Conservation (phyloP, 108 stramenopile genomes). For the Aurantiochytrium sp. region DNA sequence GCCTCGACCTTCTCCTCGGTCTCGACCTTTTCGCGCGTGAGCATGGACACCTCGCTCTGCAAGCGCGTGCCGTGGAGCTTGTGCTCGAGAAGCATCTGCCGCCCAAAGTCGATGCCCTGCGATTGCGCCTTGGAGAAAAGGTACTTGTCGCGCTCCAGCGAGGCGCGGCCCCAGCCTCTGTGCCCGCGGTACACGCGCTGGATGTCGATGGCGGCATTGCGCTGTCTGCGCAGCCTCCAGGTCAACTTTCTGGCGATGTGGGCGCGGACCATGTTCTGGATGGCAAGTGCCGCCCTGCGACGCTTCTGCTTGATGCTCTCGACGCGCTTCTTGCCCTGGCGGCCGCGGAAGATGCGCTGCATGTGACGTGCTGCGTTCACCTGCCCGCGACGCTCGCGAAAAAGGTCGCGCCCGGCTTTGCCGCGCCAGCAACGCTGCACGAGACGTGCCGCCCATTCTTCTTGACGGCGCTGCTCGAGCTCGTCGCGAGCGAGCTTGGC, state of each 20-base stretch:
- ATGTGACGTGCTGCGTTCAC: constrained; percentile 46
- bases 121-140: constrained; percentile 73
- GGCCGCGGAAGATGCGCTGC: constrained; percentile 62
- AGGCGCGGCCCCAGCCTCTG: constrained; percentile 64
- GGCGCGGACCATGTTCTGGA: constrained; percentile 63
- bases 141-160: constrained; percentile 71
- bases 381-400: constrained; percentile 38
- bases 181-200: constrained; percentile 68
- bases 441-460: constrained; percentile 72
- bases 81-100: constrained; percentile 82
- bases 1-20: constrained; percentile 72
- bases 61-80: constrained; percentile 79
- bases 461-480: constrained; percentile 56
- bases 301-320: constrained; percentile 42
- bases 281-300: constrained; percentile 48
- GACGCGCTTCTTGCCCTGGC: constrained; percentile 52
- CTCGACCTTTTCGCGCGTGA: constrained; percentile 72
- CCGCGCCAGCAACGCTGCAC: constrained; percentile 73
- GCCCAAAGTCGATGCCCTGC: constrained; percentile 76
- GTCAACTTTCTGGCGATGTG: constrained; percentile 44
- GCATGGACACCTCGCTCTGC: constrained; percentile 70
- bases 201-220: constrained; percentile 55
- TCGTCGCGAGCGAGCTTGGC: constrained; percentile 64
- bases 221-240: constrained; percentile 41
- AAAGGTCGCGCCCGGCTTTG: constrained; percentile 46